Conservation (phyloP, 768 basidiomycete genomes). For the Hygrophorus pudorinus region DNA sequence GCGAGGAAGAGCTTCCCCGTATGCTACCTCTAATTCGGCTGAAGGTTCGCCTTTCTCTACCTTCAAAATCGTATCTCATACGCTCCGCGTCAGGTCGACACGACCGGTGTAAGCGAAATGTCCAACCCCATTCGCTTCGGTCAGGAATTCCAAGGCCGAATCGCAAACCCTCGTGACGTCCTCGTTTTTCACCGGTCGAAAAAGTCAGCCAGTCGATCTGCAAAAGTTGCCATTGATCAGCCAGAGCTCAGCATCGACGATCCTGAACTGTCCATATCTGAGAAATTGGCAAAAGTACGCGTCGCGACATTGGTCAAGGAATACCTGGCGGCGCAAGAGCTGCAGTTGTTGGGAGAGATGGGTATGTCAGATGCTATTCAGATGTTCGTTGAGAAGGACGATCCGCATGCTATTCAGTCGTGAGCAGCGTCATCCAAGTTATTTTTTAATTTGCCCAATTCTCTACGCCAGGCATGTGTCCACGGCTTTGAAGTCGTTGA, state of each 20-base stretch:
- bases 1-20: constrained; percentile 47
- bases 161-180: constrained; percentile 93
- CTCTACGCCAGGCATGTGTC: constrained; percentile 48
- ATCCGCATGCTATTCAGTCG: constrained; percentile 85
- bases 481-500: constrained; percentile 45
- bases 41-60: constrained; percentile 38
- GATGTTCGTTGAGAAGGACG: constrained; percentile 96
- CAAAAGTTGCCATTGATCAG: constrained; percentile 61
- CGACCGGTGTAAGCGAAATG: constrained; percentile 82
- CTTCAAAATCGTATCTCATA: not conserved
- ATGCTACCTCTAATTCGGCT: constrained; percentile 87
- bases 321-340: constrained; percentile 85
- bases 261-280: constrained; percentile 49
- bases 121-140: constrained; percentile 97
- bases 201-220: constrained; percentile 36
- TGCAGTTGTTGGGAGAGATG: constrained; percentile 82
- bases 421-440: constrained; percentile 27
- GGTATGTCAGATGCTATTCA: constrained; percentile 94
- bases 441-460: constrained; percentile 5
- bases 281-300: constrained; percentile 71
- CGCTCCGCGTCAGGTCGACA: constrained; percentile 57
- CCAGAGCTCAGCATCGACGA: constrained; percentile 81
- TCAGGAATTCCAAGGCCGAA: constrained; percentile 81
- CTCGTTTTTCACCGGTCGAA: constrained; percentile 80
- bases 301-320: constrained; percentile 88